Evolutionary conservation across 305 asterid species (phyloP).

Genomic region (Rubia peregrina): DNA sequence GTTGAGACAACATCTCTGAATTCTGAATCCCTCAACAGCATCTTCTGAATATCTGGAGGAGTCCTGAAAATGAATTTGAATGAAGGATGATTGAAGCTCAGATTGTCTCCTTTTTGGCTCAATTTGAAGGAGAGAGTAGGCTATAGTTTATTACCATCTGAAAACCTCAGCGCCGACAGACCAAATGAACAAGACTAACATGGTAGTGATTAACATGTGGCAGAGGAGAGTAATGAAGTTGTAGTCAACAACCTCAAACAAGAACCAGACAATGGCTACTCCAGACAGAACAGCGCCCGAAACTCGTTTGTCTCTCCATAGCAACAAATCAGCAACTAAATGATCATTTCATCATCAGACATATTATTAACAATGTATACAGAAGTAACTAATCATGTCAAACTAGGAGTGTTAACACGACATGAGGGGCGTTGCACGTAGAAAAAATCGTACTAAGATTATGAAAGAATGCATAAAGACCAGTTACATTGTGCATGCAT

Average conservation of each 20-base stretch:
- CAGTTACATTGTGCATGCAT: conserved; percentile 1
- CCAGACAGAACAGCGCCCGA: conserved; percentile 41
- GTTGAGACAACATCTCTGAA: conserved; percentile 26
- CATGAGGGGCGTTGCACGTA: too few relatives aligned
- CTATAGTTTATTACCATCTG: conserved; percentile 24
- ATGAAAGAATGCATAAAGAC: neutral
- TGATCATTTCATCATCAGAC: neutral
- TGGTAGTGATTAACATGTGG: conserved; percentile 43
- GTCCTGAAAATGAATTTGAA: conserved; percentile 26
- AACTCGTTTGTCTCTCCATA: conserved; percentile 43
- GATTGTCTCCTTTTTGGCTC: neutral
- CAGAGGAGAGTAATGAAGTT: conserved; percentile 40
- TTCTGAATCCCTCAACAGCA: conserved; percentile 29
- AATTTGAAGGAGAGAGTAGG: neutral
- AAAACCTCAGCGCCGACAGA: conserved; percentile 32
- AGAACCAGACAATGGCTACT: conserved; percentile 43
- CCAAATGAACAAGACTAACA: conserved; percentile 49
- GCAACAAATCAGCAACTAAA: conserved; percentile 46
- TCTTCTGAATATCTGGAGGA: conserved; percentile 36
- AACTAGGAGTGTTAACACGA: too few relatives aligned
- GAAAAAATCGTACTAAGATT: neutral
- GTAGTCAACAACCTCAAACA: conserved; percentile 47
- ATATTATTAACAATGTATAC: neutral
- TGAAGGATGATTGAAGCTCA: neutral
- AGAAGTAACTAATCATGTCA: neutral